Base-by-base conservation (phyloP, 352 stramenopile species). In the Phytophthora cajani region DNA sequence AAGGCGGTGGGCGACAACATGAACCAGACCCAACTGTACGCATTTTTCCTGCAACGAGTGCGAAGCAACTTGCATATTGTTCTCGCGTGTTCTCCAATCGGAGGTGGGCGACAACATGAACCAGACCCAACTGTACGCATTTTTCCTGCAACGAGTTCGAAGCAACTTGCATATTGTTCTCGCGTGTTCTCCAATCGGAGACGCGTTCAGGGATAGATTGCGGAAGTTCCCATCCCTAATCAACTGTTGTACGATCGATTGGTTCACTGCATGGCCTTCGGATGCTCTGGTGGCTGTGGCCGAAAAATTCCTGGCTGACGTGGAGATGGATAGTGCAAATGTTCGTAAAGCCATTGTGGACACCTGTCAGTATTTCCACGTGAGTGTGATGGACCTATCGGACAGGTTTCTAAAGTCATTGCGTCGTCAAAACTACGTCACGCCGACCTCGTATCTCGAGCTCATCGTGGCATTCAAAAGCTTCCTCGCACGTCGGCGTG, bases 181-280 rank as follows among this genome's bases (percentile, higher is more conserved):
- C 25, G 95, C 96, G 5, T 98, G 98, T 40, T 98, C 89, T 0
- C 96, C 96, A 7, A 98, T 99, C 55, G 96, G 96, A 5, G 91
- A 97, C 30, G 96, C 96, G 2, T 99, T 99, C 69, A 71, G 96
- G 9, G 94, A 98, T 51, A 80, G 96, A 3, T 77, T 99, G 36
- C 89, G 96, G 38, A 98, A 98, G 62, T 99, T 98, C 78, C 96
- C 96, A 12, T 98, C 92, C 40, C 82, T 99, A 8, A 98, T 99
- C 78, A 99, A 99, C 68, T 99, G 96, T 75, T 99, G 96, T 66
- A 98, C 94, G n/a, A 99, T 99, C 71, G 95, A 98, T 69, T 99
- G 96, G 96, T 99, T 99, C 73, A 98, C 91, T 8, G 89, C 93
- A 14, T 99, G 96, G 96, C 96, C 96, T 2, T 80, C 82, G 1